Evolutionary conservation across 805 yeast genomes (phyloP).

Genomic region (Grigorovia jiainica): DNA sequence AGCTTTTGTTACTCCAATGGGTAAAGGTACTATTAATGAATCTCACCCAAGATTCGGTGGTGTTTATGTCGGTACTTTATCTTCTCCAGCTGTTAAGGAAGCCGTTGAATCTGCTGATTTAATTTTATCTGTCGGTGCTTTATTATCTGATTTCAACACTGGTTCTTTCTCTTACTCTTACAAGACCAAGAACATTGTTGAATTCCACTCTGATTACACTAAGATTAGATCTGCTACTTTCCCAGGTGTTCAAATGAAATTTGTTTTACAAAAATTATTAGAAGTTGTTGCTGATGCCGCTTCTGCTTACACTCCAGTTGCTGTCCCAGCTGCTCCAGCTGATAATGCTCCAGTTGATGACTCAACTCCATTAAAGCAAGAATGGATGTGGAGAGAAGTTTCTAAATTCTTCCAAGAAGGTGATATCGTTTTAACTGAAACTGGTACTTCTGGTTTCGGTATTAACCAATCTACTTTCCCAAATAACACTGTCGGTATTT

Average conservation of each 20-base stretch:
- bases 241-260: slow-evolving; percentile 66
- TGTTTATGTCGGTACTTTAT: slow-evolving; percentile 75
- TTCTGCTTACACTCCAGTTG: slow-evolving; percentile 38
- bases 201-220: slow-evolving; percentile 70
- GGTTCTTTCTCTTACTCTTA: slow-evolving; percentile 76
- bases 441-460: slow-evolving; percentile 72
- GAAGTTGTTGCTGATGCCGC: slow-evolving; percentile 31
- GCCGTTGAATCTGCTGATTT: slow-evolving; percentile 69
- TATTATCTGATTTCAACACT: slow-evolving; percentile 82
- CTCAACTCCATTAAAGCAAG: slow-evolving; percentile 45
- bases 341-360: slow-evolving; percentile 38
- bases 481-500: slow-evolving; percentile 49
- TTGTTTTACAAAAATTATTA: slow-evolving; percentile 38
- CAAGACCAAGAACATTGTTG: slow-evolving; percentile 65
- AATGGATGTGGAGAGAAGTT: slow-evolving; percentile 59
- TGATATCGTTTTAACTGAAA: slow-evolving; percentile 60
- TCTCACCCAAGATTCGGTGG: slow-evolving; percentile 68
- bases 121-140: slow-evolving; percentile 70
- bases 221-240: slow-evolving; percentile 60
- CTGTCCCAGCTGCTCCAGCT: slow-evolving; percentile 45
- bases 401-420: slow-evolving; percentile 56
- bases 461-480: slow-evolving; percentile 60
- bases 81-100: slow-evolving; percentile 60
- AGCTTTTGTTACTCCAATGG: slow-evolving; percentile 83
- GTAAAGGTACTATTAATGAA: slow-evolving; percentile 73